Percentiles rank a stretch among this genome's conserved stretches.
phyloP scores from a whole-genome alignment of 257 asterid species.

The Schizonepeta tenuifolia region DNA sequence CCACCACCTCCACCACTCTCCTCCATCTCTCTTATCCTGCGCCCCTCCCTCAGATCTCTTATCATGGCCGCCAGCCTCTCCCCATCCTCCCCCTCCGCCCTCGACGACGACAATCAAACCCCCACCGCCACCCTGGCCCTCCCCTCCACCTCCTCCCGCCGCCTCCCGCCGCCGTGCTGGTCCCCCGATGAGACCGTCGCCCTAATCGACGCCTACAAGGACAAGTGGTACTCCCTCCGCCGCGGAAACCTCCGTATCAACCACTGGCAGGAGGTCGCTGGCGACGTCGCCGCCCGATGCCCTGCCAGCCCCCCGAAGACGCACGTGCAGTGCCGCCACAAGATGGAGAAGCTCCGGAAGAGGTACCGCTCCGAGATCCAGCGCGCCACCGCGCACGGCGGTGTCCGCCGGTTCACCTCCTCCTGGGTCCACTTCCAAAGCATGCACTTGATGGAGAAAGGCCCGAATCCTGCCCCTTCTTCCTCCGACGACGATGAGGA shows the following conservation, averaged over 20 bases:
- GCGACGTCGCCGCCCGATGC: slow-evolving; percentile 63
- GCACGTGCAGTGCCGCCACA: slow-evolving; percentile 97
- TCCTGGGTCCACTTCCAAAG: slow-evolving; percentile 89
- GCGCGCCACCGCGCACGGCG: slow-evolving; percentile 80
- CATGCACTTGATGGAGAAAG: slow-evolving; percentile 90
- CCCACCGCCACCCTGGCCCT: slow-evolving; percentile 53
- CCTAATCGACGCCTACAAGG: slow-evolving; percentile 72
- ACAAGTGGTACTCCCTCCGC: slow-evolving; percentile 94
- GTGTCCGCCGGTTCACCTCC: slow-evolving; percentile 64
- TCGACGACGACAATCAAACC: slow-evolving; percentile 49
- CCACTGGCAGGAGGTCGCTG: slow-evolving; percentile 99
- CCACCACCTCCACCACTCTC: slow-evolving; percentile 20
- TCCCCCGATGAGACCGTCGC: slow-evolving; percentile 89
- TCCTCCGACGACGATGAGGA: slow-evolving; percentile 53
- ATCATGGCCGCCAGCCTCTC: slow-evolving; percentile 45
- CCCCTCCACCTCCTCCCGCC: slow-evolving; percentile 61
- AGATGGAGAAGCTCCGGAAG: slow-evolving; percentile 98
- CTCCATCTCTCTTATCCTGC: slow-evolving; percentile 21
- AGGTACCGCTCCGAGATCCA: slow-evolving; percentile 93
- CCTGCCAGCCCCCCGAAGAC: slow-evolving; percentile 65
- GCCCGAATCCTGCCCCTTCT: slow-evolving; percentile 63
- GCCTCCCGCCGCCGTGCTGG: slow-evolving; percentile 98
- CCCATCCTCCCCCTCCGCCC: slow-evolving; percentile 35
- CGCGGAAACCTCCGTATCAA: slow-evolving; percentile 88
- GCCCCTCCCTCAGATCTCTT: slow-evolving; percentile 31